Evolutionary conservation across 2,329 filamentous ascomycete genomes (phyloP), one percentile per base, ranked within the genome.

Genomic region (Pezicula neosporulosa): DNA sequence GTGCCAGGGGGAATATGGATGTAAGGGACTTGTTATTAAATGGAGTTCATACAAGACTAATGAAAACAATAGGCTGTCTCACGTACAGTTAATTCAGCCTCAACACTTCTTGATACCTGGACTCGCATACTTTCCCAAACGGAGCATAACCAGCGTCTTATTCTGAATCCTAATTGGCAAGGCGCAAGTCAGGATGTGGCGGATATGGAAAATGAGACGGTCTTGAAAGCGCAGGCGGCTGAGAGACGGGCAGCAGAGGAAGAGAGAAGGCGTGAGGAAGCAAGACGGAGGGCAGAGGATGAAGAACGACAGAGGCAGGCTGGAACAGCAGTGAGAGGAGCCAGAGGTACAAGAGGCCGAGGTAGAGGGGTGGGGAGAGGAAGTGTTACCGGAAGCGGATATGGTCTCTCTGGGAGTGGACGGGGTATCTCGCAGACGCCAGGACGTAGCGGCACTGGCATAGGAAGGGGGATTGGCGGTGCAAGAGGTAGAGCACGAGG

Each of bases 41-140:
- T 52, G n/a, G 30, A 49, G 48, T 10, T 33, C 30, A 33, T 10
- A 33, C 30, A 33, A 33, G 30, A 33, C 56, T 53, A 44, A 57
- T 37, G 44, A 53, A 47, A 44, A 61, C 60, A 50, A 18, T 44
- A 89, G 88, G 95, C 87, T 21, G 92, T 97, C 35, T 87, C 87
- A 49, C 81, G 81, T 55, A 97, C 94, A 3, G 91, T 97, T 39
- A 81, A 81, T 59, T 93, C 92, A 50, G 91, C 94, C 3, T 95
- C 92, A 13, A 89, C 88, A 1, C 81, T 99, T 13, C 83, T 99
- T 30, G 91, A 95, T 63, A 96, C 92, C 15, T 99, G 93, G 93
- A 96, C 91, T 8, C 86, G 91, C 48, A 97, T 99, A 59, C 81
- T 99, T 12, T 94, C 90, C 6, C 94, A 99, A 70, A 97, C 94